phyloP scores from a whole-genome alignment of 306 rosid genomes.

The Alnus glutinosa region DNA sequence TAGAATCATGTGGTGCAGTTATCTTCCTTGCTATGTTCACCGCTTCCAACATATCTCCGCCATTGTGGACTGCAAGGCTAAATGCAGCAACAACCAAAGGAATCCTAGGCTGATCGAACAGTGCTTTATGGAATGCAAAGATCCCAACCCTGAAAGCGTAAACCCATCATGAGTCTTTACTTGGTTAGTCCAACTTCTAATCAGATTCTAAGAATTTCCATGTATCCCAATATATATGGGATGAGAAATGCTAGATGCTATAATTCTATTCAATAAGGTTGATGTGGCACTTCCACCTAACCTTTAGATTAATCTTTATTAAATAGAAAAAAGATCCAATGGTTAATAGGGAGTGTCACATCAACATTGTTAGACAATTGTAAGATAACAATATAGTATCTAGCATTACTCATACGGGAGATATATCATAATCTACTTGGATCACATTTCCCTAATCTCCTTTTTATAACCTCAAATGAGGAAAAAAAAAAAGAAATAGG shows the following conservation, averaged over 20 bases:
- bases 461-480: too few relatives aligned
- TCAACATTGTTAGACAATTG: too few relatives aligned
- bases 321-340: too few relatives aligned
- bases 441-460: not conserved
- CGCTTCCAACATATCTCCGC: conserved; percentile 77
- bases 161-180: conserved; percentile 34
- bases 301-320: too few relatives aligned
- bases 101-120: conserved; percentile 67
- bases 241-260: too few relatives aligned
- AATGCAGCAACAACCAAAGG: conserved; percentile 76
- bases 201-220: conserved; percentile 16
- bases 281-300: too few relatives aligned
- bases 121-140: conserved; percentile 76
- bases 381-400: too few relatives aligned
- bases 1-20: conserved; percentile 44
- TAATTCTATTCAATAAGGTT: too few relatives aligned
- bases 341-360: too few relatives aligned
- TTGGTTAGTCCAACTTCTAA: conserved; percentile 27
- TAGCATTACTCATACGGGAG: too few relatives aligned
- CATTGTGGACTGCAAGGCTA: conserved; percentile 74
- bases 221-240: not conserved
- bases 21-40: conserved; percentile 65
- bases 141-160: conserved; percentile 74
- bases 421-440: conserved; percentile 1
- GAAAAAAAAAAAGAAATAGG: too few relatives aligned